Evolutionary conservation across 23 red algal genomes (phyloP), one percentile per base, ranked within the genome.

Genomic region (Cyanidiococcus yangmingshanensis): DNA sequence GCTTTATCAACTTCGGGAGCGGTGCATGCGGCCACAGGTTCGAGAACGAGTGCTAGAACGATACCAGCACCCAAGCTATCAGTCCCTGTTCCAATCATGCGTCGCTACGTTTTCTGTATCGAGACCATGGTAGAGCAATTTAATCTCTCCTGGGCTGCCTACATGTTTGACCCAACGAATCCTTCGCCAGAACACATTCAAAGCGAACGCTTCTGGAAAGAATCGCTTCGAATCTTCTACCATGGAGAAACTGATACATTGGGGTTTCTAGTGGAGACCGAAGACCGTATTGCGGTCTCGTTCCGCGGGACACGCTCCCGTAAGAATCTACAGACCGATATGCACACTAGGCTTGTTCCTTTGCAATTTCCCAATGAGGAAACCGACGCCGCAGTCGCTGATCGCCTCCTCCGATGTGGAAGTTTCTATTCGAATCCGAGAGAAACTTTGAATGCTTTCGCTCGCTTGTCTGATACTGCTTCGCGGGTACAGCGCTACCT

Each of bases 91-190:
- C 27, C 85, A 79, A 30, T 84, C 81, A 15, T 80, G 88, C 36
- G 51, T 76, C 33, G 90, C 85, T 39, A 80, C 83, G 26, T 80
- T 58, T 95, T 95, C 79, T 76, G 83, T 17, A 84, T 95, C 84
- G 82, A 95, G 30, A 95, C 90, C 1, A 82, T 85, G 74, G 86
- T 95, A 41, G 79, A 79, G 2, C 58, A 87, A 75, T 95, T 94
- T 12, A 95, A 95, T 57, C 86, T 95, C 74, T 79, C 90, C 27
- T 87, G 90, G 90, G 38, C 84, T 40, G 80, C 85, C 21, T 95
- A 95, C 76, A 79, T 75, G 74, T 83, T 95, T 75, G 76, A 86
- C 24, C 67, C 84, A 50, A 80, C 77, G 0, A 76, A 84, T 7
- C 24, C 12, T 21, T 41, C 39, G 7, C 17, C 7, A 36, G 17